Base-by-base conservation (phyloP, 2,329 filamentous ascomycete genomes). In the Tolypocladium tropicale region DNA sequence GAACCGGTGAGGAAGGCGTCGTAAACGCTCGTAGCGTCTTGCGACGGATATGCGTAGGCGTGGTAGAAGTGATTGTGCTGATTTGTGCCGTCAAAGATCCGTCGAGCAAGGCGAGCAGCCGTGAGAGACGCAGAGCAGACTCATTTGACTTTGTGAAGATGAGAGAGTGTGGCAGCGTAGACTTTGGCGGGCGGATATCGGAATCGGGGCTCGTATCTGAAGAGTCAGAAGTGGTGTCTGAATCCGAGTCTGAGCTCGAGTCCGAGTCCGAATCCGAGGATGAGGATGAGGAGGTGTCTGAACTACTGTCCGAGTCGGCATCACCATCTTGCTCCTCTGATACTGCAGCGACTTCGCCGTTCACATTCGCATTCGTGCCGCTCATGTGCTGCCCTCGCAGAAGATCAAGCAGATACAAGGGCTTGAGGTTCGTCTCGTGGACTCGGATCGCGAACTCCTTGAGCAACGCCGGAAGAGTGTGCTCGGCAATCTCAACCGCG, bases 91-190 rank as follows among this genome's bases (percentile, higher is more conserved):
- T 74, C 36, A 87, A 74, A 0, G 76, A 68, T 0, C 85, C 84
- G 21, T 82, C 77, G 25, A 95, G 76, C 1, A 92, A 75, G 2
- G 77, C 74, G 12, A 97, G 77, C 0, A 97, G 83, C 23, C 90
- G 87, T 1, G 88, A 85, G n/a, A 97, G 80, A 57, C 94, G 88
- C n/a, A 89, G 80, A 1, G 93, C 90, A 21, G 86, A 84, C 69
- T 96, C 91, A 67, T 93, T 96, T 56, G 89, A 95, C 64, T 90
- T 90, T 51, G 91, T 92, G 69, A 97, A 97, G 61, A 97, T 84
- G 37, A 97, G 78, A 12, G 87, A 83, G 3, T 74, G 74, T 33
- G 76, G 73, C 21, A 68, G 58, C 41, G 59, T 62, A 14, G 48
- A 58, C 39, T 61, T 64, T 55, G 59, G 62, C 23, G 55, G 59